A percentile compares a stretch with the other conserved stretches of the same genome.
Conservation (phyloP, 495 filamentous ascomycete species). For the Lasiosphaeria hispida region DNA sequence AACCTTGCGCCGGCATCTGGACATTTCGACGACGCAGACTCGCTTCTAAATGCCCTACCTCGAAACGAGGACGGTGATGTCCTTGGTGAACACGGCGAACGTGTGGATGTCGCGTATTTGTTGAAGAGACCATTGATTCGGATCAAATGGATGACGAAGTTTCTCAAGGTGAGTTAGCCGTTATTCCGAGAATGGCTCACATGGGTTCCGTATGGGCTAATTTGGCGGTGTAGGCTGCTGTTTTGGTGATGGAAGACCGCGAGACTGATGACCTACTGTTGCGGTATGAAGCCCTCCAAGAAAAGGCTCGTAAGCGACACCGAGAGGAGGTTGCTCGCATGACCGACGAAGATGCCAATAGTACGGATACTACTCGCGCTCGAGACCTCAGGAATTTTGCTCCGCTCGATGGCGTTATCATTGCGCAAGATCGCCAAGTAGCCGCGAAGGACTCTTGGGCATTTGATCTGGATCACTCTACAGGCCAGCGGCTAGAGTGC, state of each 20-base stretch:
- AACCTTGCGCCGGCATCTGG: slow-evolving; percentile 75
- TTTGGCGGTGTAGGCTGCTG: slow-evolving; percentile 40
- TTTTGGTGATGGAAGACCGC: slow-evolving; percentile 30
- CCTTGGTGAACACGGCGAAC: slow-evolving; percentile 74
- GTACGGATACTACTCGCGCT: slow-evolving; percentile 73
- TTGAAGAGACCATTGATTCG: slow-evolving; percentile 86
- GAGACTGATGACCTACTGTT: slow-evolving; percentile 30
- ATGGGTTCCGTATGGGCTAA: neutral
- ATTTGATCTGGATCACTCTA: slow-evolving; percentile 82
- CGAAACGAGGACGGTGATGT: slow-evolving; percentile 77
- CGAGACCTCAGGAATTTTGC: slow-evolving; percentile 75
- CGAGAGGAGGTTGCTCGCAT: slow-evolving; percentile 83
- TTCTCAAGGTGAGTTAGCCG: slow-evolving; percentile 60
- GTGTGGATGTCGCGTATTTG: slow-evolving; percentile 91
- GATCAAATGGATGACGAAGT: slow-evolving; percentile 82
- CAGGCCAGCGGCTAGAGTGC: slow-evolving; percentile 82
- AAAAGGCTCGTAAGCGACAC: slow-evolving; percentile 70
- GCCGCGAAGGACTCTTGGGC: slow-evolving; percentile 86
- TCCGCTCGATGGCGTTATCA: slow-evolving; percentile 62
- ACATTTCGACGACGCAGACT: slow-evolving; percentile 46
- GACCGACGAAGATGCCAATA: slow-evolving; percentile 85
- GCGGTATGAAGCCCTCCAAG: slow-evolving; percentile 68
- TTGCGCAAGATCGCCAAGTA: slow-evolving; percentile 74
- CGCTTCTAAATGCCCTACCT: slow-evolving; percentile 67
- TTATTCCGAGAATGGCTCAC: neutral